A percentile compares a stretch with the other conserved stretches of the same genome.
These are phyloP conservation scores for Nepenthes gracilis DNA, from an alignment of 148 eudicot genomes.

Conservation along the genomic window DNA sequence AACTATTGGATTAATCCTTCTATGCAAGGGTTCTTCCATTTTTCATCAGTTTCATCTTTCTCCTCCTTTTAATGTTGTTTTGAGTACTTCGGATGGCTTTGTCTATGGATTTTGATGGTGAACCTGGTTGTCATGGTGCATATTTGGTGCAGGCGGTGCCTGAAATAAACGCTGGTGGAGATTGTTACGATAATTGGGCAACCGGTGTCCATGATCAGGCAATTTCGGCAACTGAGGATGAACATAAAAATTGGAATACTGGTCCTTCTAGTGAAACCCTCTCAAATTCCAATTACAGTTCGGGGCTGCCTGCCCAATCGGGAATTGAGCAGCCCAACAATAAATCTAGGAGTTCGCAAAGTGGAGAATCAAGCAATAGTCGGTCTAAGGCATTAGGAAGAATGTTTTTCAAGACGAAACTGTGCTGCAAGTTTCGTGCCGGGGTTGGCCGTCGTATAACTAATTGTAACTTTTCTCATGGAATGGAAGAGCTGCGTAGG, in stretches of 20 bases:
- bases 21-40: not conserved
- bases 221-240: slow-evolving; percentile 45
- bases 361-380: slow-evolving; percentile 15
- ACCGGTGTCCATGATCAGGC: slow-evolving; percentile 21
- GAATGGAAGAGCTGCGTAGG: slow-evolving; percentile 80
- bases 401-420: slow-evolving; percentile 89
- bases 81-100: not conserved
- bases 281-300: slow-evolving; percentile 8
- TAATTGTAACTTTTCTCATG: slow-evolving; percentile 91
- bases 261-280: slow-evolving; percentile 5
- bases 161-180: not conserved
- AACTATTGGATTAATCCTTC: too few species aligned
- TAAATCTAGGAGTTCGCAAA: slow-evolving; percentile 37
- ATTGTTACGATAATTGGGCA: slow-evolving; percentile 22
- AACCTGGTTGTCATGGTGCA: slow-evolving; percentile 12
- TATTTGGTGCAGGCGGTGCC: slow-evolving; percentile 3
- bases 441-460: slow-evolving; percentile 90
- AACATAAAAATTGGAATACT: slow-evolving; percentile 24
- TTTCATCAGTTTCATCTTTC: not conserved
- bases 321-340: slow-evolving; percentile 61
- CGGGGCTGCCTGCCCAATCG: slow-evolving; percentile 10
- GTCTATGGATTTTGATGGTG: slow-evolving; percentile 22
- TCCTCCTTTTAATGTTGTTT: not conserved
- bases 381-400: slow-evolving; percentile 84
- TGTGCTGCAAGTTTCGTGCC: slow-evolving; percentile 82